A percentile compares a stretch with the other conserved stretches of the same genome.
phyloP scores from a whole-genome alignment of 257 asterid genomes.

The Solanum chiquidenum region DNA sequence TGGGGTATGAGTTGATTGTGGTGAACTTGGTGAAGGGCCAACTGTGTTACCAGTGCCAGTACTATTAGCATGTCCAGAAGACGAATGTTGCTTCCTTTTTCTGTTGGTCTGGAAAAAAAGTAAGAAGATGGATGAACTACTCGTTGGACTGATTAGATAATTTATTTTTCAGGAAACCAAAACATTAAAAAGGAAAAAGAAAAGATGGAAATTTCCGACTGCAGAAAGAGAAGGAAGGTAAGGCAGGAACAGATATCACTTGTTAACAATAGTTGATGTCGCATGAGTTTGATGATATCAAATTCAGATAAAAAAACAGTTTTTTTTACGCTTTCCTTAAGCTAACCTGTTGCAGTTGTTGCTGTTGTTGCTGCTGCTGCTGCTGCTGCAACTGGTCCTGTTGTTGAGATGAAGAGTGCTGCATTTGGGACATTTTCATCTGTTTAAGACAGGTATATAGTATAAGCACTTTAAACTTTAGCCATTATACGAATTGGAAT shows the following conservation, averaged over 20 bases:
- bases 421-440: constrained; percentile 49
- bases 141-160: neutral
- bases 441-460: constrained; percentile 3
- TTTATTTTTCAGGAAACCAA: neutral
- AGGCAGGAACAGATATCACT: neutral
- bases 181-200: neutral
- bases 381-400: constrained; percentile 48
- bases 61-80: constrained; percentile 69
- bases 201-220: neutral
- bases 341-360: constrained; percentile 36
- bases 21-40: constrained; percentile 47
- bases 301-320: neutral
- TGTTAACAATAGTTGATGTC: neutral
- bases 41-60: constrained; percentile 40
- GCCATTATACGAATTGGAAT: neutral
- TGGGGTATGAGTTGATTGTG: constrained; percentile 95
- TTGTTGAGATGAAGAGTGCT: constrained; percentile 46
- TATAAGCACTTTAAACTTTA: neutral
- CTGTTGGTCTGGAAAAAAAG: constrained; percentile 62
- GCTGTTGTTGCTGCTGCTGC: constrained; percentile 14
- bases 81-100: constrained; percentile 76
- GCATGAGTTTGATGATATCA: neutral
- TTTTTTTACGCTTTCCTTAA: neutral
- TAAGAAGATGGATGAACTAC: neutral
- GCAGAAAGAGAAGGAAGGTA: neutral